Base-by-base conservation (phyloP, 2,329 filamentous ascomycete genomes). In the Eutypa lata region DNA sequence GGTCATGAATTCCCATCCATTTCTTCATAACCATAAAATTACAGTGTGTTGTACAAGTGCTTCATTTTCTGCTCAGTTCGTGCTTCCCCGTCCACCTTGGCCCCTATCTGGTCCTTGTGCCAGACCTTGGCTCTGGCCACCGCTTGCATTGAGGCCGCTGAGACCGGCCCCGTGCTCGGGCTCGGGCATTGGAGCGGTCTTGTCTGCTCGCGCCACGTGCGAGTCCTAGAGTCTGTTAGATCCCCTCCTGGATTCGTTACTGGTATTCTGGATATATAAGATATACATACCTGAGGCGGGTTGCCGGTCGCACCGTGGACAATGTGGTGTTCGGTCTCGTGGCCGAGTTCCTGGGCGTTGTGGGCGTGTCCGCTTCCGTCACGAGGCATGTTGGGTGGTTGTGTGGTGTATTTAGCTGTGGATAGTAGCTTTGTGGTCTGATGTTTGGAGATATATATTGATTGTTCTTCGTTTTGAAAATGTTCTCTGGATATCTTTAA, bases 131-230 rank as follows among this genome's bases (percentile, higher is more conserved):
- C 73, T 76, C 47, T 69, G 59, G 6, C 77, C 77, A 6, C 73
- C 77, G 53, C 74, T 76, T 42, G 76, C 76, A 31, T 66, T 65
- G 54, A 66, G 45, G 49, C 69, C 75, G 40, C 69, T 54, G 2
- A 80, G 56, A 1, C 65, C 76, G 1, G 62, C 60, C 11, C 78
- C 78, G 52, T 77, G 68, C 53, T 79, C 76, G 4, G 66, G 56
- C 62, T 79, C 72, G 8, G 78, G 78, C 46, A 78, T 59, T 2
- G 71, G 69, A 1, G 78, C 78, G 2, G 75, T 74, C 71, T 80
- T 81, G 65, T 78, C 71, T 14, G 77, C 76, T 51, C 76, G 74
- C 49, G 64, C 59, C 31, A 80, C 76, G 26, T 73, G 71, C 50
- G 61, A 49, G 37, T 56, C 43, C 64, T 65, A 21, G 1, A 13